Evolutionary conservation across 148 eudicot species (phyloP).

Genomic region (Fallopia convolvulus): DNA sequence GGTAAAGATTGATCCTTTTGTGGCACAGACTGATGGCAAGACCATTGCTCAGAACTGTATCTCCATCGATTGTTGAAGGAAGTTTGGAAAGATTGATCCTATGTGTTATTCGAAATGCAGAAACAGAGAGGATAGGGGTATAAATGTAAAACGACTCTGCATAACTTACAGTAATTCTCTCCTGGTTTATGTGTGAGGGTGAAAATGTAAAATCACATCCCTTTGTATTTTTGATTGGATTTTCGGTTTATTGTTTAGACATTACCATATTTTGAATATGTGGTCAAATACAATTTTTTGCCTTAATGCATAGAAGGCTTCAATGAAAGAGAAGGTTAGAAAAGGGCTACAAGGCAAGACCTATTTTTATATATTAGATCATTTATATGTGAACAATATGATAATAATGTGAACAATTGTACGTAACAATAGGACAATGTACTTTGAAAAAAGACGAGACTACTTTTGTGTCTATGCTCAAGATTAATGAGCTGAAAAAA

Average conservation of each 20-base stretch:
- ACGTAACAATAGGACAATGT: too few relatives aligned
- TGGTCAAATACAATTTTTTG: not conserved
- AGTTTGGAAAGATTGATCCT: not conserved
- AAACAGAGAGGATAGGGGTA: not conserved
- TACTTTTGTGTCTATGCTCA: not conserved
- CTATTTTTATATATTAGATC: too few relatives aligned
- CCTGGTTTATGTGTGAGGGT: not conserved
- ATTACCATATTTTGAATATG: not conserved
- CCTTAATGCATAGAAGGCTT: not conserved
- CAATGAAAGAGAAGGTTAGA: not conserved
- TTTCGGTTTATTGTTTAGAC: not conserved
- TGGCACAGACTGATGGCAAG: conserved; percentile 39
- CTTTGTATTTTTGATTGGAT: not conserved
- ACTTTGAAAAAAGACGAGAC: not conserved
- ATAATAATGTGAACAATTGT: too few relatives aligned
- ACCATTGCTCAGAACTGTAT: conserved; percentile 50
- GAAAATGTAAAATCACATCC: not conserved
- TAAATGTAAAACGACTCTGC: not conserved
- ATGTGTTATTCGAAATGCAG: not conserved
- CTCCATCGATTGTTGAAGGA: conserved; percentile 66
- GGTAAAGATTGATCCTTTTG: conserved; percentile 93
- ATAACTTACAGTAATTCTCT: too few relatives aligned
- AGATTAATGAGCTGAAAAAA: too few relatives aligned
- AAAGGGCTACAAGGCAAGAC: too few relatives aligned
- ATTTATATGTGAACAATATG: too few relatives aligned